A percentile compares a stretch with the other conserved stretches of the same genome.
Evolutionary conservation across 169 alveolate genomes (phyloP).

Genomic region (Plasmodium ovale): DNA sequence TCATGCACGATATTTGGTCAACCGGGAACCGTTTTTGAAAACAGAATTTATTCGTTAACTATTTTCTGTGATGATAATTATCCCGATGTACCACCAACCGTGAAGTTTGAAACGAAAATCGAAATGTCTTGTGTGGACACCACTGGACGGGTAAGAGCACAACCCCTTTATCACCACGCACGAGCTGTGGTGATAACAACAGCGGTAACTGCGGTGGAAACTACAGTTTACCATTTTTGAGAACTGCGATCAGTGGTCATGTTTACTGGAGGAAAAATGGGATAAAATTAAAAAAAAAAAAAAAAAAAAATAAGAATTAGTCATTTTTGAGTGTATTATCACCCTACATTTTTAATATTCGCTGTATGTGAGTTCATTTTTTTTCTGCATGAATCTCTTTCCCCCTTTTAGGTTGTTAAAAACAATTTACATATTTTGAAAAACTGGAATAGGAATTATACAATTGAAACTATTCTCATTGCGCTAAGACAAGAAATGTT

Average conservation of each 20-base stretch:
- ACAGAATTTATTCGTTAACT: constrained; percentile 94
- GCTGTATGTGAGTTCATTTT: not conserved
- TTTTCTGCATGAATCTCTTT: not conserved
- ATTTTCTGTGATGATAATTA: constrained; percentile 95
- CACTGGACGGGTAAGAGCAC: constrained; percentile 88
- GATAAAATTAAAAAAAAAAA: not conserved
- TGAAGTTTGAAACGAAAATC: constrained; percentile 92
- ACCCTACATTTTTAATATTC: no score
- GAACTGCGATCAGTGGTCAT: no score
- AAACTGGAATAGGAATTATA: constrained; percentile 93
- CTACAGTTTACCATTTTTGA: no score
- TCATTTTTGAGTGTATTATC: not conserved
- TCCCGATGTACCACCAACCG: constrained; percentile 97
- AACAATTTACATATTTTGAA: constrained; percentile 88
- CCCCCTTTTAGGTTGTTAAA: constrained; percentile 80
- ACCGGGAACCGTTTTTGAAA: constrained; percentile 95
- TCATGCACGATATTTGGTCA: constrained; percentile 96
- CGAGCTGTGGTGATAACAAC: no score
- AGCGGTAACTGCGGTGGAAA: no score
- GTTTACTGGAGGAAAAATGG: no score
- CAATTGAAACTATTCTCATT: constrained; percentile 93
- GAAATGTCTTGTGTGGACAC: constrained; percentile 94
- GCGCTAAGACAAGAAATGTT: constrained; percentile 95
- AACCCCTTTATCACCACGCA: not conserved
- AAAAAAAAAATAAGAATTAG: not conserved